These are phyloP conservation scores for Amoebophrya sp. DNA, from an alignment of 169 alveolate genomes.

Conservation along the genomic window DNA sequence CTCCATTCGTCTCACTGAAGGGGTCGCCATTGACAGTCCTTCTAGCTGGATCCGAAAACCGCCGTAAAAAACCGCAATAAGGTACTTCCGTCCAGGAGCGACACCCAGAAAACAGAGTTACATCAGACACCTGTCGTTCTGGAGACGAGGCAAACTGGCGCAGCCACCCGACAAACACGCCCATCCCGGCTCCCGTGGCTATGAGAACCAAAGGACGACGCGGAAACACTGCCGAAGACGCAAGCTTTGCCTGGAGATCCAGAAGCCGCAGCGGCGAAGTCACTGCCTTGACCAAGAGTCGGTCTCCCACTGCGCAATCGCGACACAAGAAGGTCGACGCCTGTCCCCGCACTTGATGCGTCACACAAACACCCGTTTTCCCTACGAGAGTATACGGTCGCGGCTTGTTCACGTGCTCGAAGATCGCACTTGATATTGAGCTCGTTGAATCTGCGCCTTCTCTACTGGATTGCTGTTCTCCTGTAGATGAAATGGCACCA, in stretches of 20 bases:
- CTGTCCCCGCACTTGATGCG: background rate
- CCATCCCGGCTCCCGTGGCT: background rate
- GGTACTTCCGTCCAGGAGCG: background rate
- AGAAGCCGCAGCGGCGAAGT: background rate
- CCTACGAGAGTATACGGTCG: background rate
- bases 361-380: background rate
- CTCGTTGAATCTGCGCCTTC: too few species aligned
- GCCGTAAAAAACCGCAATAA: background rate
- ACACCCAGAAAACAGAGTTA: background rate
- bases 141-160: background rate
- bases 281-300: background rate
- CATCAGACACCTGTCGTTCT: background rate
- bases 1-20: too few species aligned
- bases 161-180: background rate
- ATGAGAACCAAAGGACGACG: background rate
- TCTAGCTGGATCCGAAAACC: too few species aligned
- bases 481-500: too few species aligned
- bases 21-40: too few species aligned
- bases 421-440: background rate
- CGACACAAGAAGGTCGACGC: background rate
- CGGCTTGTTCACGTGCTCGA: background rate
- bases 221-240: background rate
- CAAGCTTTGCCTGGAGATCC: background rate
- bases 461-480: too few species aligned
- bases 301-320: background rate